Evolutionary conservation across 2,329 filamentous ascomycete species (phyloP).

Genomic region (Hymenoscyphus salicellus): DNA sequence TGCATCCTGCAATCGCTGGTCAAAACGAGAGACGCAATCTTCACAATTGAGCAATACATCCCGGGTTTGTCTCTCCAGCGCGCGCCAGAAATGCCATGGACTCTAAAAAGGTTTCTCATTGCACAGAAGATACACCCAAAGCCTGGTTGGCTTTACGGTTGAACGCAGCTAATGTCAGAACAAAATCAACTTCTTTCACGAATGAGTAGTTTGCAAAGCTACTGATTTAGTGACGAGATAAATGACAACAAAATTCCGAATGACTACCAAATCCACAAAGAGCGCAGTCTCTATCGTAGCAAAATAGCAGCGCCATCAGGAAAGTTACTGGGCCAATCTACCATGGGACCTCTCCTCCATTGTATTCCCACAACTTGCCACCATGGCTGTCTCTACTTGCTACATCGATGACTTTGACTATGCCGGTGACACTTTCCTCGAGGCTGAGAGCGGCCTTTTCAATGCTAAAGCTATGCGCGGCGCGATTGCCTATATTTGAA

Average conservation of each 20-base stretch:
- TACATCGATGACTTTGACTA: slow-evolving; percentile 17
- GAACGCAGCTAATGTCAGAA: neutral
- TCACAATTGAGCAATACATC: neutral
- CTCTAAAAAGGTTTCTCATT: neutral
- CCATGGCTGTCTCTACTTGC: slow-evolving; percentile 17
- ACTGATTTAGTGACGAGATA: neutral
- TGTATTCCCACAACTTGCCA: slow-evolving; percentile 15
- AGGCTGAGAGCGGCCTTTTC: slow-evolving; percentile 23
- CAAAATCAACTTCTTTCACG: neutral
- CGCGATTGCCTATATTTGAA: slow-evolving; percentile 22
- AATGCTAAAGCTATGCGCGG: slow-evolving; percentile 20
- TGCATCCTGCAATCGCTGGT: neutral
- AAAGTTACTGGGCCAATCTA: slow-evolving; percentile 1
- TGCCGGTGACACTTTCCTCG: slow-evolving; percentile 23
- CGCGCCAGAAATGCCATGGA: neutral
- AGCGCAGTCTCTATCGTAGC: neutral
- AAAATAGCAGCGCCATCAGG: neutral
- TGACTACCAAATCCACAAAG: neutral
- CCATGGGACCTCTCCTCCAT: slow-evolving; percentile 12
- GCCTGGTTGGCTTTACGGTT: neutral
- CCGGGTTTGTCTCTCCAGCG: neutral
- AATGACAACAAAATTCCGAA: neutral
- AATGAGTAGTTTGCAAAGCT: neutral
- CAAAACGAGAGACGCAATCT: neutral
- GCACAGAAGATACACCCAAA: neutral